These are phyloP conservation scores for Moniliella sp. DNA, from an alignment of 1,284 basidiomycete genomes.

Conservation along the genomic window DNA sequence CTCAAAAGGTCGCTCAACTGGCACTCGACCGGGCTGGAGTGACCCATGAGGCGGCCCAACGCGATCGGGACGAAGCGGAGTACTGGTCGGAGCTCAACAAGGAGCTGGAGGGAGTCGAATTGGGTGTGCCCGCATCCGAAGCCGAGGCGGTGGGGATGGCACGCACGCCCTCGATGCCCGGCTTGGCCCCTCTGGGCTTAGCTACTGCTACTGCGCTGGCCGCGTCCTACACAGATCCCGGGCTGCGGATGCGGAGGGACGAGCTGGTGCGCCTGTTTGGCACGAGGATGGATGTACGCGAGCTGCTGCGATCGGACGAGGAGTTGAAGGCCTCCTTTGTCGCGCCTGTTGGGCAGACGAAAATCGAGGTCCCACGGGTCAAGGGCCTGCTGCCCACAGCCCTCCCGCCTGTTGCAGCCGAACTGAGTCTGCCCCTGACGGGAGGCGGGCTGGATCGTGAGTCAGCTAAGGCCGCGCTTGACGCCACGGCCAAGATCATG, in stretches of 20 bases:
- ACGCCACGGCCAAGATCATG: no score
- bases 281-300: neutral
- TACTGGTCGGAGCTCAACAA: neutral
- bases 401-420: no score
- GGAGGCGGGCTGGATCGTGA: no score
- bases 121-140: neutral
- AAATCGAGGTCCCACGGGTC: no score
- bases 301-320: neutral
- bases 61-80: no score
- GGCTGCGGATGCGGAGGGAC: neutral
- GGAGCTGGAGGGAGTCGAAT: neutral
- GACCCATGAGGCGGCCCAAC: neutral
- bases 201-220: neutral
- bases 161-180: no score
- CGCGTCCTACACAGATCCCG: neutral
- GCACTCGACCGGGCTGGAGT: neutral
- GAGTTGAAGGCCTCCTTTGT: no score
- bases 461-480: no score
- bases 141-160: neutral
- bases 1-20: no score
- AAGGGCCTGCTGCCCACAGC: no score
- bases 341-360: no score
- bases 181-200: neutral
- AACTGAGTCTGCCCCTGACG: no score
- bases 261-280: neutral